Evolutionary conservation across 805 yeast species (phyloP).

Genomic region (Wickerhamomyces rabaulensis): DNA sequence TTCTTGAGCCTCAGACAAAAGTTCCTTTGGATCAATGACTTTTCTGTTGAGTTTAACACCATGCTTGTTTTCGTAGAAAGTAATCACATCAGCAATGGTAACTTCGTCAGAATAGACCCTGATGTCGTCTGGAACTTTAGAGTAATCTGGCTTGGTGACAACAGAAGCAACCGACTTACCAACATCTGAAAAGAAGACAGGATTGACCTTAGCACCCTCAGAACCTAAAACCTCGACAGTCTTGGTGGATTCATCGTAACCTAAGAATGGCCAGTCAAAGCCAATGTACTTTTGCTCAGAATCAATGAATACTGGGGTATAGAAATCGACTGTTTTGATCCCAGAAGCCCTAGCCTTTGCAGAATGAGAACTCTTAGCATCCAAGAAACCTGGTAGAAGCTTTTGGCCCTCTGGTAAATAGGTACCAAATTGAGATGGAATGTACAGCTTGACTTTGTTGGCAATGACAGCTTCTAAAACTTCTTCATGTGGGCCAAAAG

Average conservation of each 20-base stretch:
- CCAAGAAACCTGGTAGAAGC: slow-evolving; percentile 30
- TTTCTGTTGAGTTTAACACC: slow-evolving; percentile 29
- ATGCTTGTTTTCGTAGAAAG: slow-evolving; percentile 36
- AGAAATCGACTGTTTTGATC: slow-evolving; percentile 39
- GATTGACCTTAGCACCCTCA: not conserved
- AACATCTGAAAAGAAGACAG: not conserved
- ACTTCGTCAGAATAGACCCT: slow-evolving; percentile 38
- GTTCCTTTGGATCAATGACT: slow-evolving; percentile 27
- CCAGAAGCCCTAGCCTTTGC: slow-evolving; percentile 35
- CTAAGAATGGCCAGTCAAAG: slow-evolving; percentile 27
- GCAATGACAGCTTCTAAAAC: slow-evolving; percentile 35
- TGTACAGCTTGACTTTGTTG: slow-evolving; percentile 43
- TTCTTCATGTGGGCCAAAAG: slow-evolving; percentile 26
- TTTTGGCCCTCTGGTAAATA: slow-evolving; percentile 29
- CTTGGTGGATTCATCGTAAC: slow-evolving; percentile 31
- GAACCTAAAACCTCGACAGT: slow-evolving; percentile 22
- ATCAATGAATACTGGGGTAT: slow-evolving; percentile 36
- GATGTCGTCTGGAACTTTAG: slow-evolving; percentile 37
- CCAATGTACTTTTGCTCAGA: slow-evolving; percentile 18
- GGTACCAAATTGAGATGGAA: slow-evolving; percentile 57
- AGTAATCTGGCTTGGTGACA: slow-evolving; percentile 26
- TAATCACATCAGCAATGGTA: slow-evolving; percentile 33
- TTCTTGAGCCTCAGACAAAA: slow-evolving; percentile 25
- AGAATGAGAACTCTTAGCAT: slow-evolving; percentile 31
- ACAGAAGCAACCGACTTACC: not conserved